phyloP scores from a whole-genome alignment of 352 stramenopile genomes.

The Pythium vanterpoolii region DNA sequence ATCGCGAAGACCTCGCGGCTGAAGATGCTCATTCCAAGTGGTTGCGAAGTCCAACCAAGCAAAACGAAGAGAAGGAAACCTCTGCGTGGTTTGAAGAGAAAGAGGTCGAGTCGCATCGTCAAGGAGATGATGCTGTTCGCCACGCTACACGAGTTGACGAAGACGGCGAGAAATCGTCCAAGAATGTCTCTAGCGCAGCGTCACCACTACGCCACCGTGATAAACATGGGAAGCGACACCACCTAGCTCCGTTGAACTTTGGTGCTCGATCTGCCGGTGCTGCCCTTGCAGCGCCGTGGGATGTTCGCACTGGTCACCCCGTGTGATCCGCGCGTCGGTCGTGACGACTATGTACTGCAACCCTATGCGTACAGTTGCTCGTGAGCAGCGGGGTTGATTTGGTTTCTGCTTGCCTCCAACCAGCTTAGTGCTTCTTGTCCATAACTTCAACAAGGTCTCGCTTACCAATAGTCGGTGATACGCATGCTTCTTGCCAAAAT shows the following conservation, averaged over 20 bases:
- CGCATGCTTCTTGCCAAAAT: not conserved
- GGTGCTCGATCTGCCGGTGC: not conserved
- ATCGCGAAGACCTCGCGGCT: constrained; percentile 40
- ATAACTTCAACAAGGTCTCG: not conserved
- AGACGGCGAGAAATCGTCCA: constrained; percentile 10
- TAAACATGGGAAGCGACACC: constrained; percentile 20
- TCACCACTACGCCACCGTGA: constrained; percentile 7
- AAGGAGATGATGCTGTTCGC: not conserved
- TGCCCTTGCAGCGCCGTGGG: constrained; percentile 31
- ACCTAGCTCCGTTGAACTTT: constrained; percentile 14
- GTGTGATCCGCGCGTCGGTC: constrained; percentile 16
- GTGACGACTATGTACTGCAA: not conserved
- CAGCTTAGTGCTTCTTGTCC: not conserved
- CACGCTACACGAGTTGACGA: constrained; percentile 6
- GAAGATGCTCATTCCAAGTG: constrained; percentile 27
- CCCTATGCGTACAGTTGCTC: too few species aligned
- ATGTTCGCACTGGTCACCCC: constrained; percentile 37
- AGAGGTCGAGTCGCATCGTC: not conserved
- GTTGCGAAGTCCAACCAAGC: constrained; percentile 20
- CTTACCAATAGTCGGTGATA: not conserved
- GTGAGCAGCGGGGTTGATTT: too few species aligned
- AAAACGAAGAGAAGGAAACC: constrained; percentile 21
- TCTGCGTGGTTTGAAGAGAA: constrained; percentile 26
- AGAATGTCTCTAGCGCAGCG: not conserved
- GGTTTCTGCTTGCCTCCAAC: not conserved